Base-by-base conservation (phyloP, 169 alveolate genomes). In the Theileria orientalis region DNA sequence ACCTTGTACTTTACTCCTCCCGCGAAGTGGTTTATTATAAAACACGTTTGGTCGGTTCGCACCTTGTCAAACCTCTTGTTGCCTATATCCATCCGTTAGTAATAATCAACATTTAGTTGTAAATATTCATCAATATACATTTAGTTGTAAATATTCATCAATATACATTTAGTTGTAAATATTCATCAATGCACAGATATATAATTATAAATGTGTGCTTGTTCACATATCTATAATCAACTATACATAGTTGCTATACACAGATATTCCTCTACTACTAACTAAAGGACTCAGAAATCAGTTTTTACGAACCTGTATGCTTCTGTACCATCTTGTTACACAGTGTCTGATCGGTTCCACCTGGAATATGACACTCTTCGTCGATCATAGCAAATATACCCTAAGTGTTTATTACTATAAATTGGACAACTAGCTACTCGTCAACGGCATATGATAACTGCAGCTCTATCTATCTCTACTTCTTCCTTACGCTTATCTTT, bases 11-110 rank as follows among this genome's bases (percentile, higher is more conserved):
- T 87, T n/a, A 97, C 99, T 30, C 94, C 94, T 27, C 99, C 99
- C 2, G 99, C 99, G 75, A 95, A 97, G 84, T 97, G 99, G 32
- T 91, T 80, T n/a, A 97, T 92, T 32, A 93, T 83, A 49, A 94
- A 94, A 76, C 92, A 71, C 69, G 69, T 69, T 66, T 89, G 95
- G 35, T 92, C 90, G 21, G 92, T 93, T 72, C 86, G 88, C 27
- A 92, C 90, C 54, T 85, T 84, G 33, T 67, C 91, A 68, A 94
- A 94, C 29, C 95, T 77, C n/a, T 69, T 69, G 56, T 87, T 74
- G 3, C 62, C 73, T 35, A 6, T n/a, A n/a, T n/a, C n/a, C n/a
- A n/a, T n/a, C 14, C n/a, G n/a, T n/a, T n/a, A n/a, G n/a, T n/a
- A n/a, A n/a, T n/a, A n/a, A n/a, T 56, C 29, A 33, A 0, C n/a